phyloP scores from a whole-genome alignment of 768 basidiomycete genomes.

The Phlebiopsis gigantea region DNA sequence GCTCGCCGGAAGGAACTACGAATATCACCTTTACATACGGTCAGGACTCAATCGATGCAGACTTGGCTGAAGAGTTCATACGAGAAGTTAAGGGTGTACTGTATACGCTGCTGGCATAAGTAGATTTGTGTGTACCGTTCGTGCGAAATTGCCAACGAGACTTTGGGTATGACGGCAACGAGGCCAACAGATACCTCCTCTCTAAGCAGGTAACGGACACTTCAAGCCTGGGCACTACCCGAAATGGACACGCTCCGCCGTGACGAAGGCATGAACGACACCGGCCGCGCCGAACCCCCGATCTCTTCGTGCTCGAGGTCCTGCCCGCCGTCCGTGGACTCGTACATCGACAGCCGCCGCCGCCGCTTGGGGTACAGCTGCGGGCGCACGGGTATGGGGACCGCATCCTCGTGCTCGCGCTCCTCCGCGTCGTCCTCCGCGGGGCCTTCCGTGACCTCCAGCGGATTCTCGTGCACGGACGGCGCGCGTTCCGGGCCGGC shows the following conservation, averaged over 20 bases:
- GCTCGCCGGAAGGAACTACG: slow-evolving; percentile 5
- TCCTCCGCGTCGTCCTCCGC: slow-evolving; percentile 8
- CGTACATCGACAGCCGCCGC: slow-evolving; percentile 45
- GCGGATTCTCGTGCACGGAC: slow-evolving; percentile 26
- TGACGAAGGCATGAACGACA: neutral
- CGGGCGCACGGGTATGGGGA: slow-evolving; percentile 5
- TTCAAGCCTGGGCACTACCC: neutral
- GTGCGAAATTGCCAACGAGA: too few relatives aligned
- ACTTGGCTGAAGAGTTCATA: neutral
- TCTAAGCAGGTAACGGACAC: neutral
- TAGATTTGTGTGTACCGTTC: too few relatives aligned
- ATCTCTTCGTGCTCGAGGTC: slow-evolving; percentile 42
- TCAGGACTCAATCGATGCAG: neutral
- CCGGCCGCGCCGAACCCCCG: slow-evolving; percentile 32
- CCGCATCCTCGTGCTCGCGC: slow-evolving; percentile 17
- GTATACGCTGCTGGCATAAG: too few relatives aligned
- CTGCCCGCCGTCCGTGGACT: slow-evolving; percentile 40
- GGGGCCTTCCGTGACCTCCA: slow-evolving; percentile 27
- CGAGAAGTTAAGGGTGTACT: neutral
- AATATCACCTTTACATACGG: neutral
- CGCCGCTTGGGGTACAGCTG: slow-evolving; percentile 10
- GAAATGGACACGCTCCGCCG: neutral
- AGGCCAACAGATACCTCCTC: neutral
- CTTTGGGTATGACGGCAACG: too few relatives aligned
- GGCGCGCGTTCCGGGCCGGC: slow-evolving; percentile 10